Base-by-base conservation (phyloP, 2,329 filamentous ascomycete genomes). In the Penicillium sp. region DNA sequence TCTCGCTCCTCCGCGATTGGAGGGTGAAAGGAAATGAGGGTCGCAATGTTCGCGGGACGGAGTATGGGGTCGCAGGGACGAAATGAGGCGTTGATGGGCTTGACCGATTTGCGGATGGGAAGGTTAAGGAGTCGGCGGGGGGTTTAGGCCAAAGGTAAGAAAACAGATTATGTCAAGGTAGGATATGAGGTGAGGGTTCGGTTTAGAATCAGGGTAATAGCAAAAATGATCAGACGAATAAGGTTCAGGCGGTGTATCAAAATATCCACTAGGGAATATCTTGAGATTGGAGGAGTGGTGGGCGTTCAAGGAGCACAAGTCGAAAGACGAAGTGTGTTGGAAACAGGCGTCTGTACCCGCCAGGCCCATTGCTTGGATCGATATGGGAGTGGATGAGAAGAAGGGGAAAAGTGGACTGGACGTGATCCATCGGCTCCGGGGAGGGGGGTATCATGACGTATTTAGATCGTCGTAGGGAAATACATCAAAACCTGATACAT, bases 31-130 rank as follows among this genome's bases (percentile, higher is more conserved):
- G 64, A 55, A 68, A 50, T 57, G 60, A 57, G 11, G 28, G 64
- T 68, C 62, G 66, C 31, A 27, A 30, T 43, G 27, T n/a, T 42
- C 4, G 40, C 25, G 56, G 54, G 61, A 25, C 55, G 58, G 64
- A 60, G 63, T 55, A 55, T 58, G 63, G 54, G 61, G 58, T 38
- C 63, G 61, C 60, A 61, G 54, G 58, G 60, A 53, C 43, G 44
- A 53, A 58, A 58, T 60, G 49, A 52, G 59, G 56, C 58, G 60
- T 56, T 67, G 65, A 70, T 70, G 49, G 49, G 67, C 66, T 69
- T 62, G 63, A 63, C 60, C 18, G 36, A 44, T 10, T 42, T 25
- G 35, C 49, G 45, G 35, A 49, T 22, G 22, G 27, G 33, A 49
- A 49, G 41, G 37, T 37, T 36, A 41, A 22, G 25, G 35, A 22